These are phyloP conservation scores for Aspergillus nidulans DNA, from an alignment of 495 filamentous ascomycete genomes.

Conservation along the genomic window DNA sequence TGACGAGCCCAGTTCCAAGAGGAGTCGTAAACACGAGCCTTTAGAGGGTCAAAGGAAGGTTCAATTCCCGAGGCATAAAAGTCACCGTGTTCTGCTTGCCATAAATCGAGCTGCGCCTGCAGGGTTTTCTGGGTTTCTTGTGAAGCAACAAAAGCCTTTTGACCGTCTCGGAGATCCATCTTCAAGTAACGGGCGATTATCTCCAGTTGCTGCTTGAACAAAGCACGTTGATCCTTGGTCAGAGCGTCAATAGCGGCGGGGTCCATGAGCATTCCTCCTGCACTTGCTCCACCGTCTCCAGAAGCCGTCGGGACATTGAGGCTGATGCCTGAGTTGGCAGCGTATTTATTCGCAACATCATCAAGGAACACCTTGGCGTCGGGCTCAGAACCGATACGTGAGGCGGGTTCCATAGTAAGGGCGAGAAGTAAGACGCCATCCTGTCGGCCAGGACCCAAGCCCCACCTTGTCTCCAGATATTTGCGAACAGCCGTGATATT, in stretches of 20 bases:
- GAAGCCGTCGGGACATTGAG: constrained; percentile 72
- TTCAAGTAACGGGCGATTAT: constrained; percentile 93
- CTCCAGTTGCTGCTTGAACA: constrained; percentile 98
- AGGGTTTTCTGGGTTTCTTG: constrained; percentile 80
- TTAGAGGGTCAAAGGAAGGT: constrained; percentile 85
- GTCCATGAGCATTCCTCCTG: constrained; percentile 95
- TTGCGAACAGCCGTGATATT: constrained; percentile 95
- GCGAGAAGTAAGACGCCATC: constrained; percentile 86
- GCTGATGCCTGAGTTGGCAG: constrained; percentile 75
- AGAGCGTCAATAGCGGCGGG: constrained; percentile 94
- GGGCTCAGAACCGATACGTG: constrained; percentile 80
- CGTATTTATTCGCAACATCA: constrained; percentile 84
- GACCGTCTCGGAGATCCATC: constrained; percentile 89
- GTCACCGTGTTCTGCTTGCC: constrained; percentile 92
- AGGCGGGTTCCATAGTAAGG: constrained; percentile 85
- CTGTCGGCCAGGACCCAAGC: constrained; percentile 79
- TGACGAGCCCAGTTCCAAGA: constrained; percentile 99
- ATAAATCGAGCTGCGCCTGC: constrained; percentile 89
- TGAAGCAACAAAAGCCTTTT: constrained; percentile 83
- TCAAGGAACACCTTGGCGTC: constrained; percentile 93
- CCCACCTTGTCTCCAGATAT: constrained; percentile 92
- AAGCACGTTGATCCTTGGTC: constrained; percentile 87
- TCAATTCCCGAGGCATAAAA: constrained; percentile 94
- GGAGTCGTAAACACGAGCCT: constrained; percentile 95
- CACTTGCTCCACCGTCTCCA: constrained; percentile 66